phyloP scores from a whole-genome alignment of 352 stramenopile genomes.

The Globisporangium recalcitrans region DNA sequence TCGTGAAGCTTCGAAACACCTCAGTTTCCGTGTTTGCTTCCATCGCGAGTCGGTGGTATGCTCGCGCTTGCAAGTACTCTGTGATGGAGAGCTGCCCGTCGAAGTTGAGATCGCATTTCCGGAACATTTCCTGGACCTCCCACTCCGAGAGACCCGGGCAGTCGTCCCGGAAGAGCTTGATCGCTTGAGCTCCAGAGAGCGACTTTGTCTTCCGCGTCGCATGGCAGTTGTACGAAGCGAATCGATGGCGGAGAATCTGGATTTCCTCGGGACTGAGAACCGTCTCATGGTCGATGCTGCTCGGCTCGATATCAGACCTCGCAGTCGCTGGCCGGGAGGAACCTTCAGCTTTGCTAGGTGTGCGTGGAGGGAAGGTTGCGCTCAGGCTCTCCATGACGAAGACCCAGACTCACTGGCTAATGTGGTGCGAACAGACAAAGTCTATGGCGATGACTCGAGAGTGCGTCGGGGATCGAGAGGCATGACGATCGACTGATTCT shows the following conservation, averaged over 20 bases:
- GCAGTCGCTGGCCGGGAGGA: background rate
- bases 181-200: conserved; percentile 35
- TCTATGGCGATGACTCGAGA: background rate
- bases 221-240: conserved; percentile 20
- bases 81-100: conserved; percentile 49
- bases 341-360: background rate
- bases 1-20: conserved; percentile 52
- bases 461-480: background rate
- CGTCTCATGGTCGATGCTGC: conserved; percentile 24
- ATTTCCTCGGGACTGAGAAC: conserved; percentile 53
- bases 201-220: conserved; percentile 10
- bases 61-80: conserved; percentile 56
- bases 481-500: background rate
- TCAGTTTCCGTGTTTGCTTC: conserved; percentile 53
- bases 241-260: conserved; percentile 42
- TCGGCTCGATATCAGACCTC: conserved; percentile 13
- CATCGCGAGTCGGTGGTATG: conserved; percentile 46
- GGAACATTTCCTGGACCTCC: conserved; percentile 53
- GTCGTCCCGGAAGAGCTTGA: conserved; percentile 59
- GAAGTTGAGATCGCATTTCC: conserved; percentile 52
- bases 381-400: conserved; percentile 4
- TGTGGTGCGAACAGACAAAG: background rate
- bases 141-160: conserved; percentile 56
- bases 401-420: background rate
- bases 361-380: background rate